Conservation (phyloP, 306 rosid genomes). For the Boehmeria nivea region DNA sequence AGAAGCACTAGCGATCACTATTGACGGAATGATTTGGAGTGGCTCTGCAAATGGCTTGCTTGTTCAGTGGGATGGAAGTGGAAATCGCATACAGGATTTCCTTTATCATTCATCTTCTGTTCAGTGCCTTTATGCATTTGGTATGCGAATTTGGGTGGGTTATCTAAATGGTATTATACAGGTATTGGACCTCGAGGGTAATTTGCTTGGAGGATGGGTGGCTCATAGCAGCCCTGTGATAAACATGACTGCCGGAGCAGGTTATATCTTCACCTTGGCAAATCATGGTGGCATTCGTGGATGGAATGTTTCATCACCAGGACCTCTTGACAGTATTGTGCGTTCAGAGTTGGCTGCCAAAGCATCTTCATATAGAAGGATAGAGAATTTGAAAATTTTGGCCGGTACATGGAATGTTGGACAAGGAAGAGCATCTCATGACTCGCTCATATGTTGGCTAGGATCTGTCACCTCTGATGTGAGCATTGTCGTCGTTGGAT, state of each 20-base stretch:
- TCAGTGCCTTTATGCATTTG: constrained; percentile 81
- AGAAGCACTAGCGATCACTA: constrained; percentile 62
- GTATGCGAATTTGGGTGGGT: constrained; percentile 82
- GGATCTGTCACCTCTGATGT: constrained; percentile 72
- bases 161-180: constrained; percentile 70
- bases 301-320: constrained; percentile 84
- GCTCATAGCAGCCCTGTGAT: constrained; percentile 79
- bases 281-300: constrained; percentile 94
- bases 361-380: constrained; percentile 76
- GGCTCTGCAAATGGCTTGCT: constrained; percentile 85
- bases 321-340: constrained; percentile 72
- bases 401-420: constrained; percentile 98
- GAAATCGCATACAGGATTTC: constrained; percentile 79
- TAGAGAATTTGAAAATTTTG: constrained; percentile 69
- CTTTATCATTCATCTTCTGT: constrained; percentile 61
- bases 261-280: constrained; percentile 74
- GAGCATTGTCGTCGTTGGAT: constrained; percentile 83
- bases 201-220: constrained; percentile 72
- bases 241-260: constrained; percentile 61
- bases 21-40: constrained; percentile 88
- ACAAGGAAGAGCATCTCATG: constrained; percentile 91
- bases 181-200: constrained; percentile 79
- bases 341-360: constrained; percentile 71
- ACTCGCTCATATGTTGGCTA: constrained; percentile 86
- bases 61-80: constrained; percentile 90